Conservation (phyloP, 2,329 filamentous ascomycete species). For the Cephalotrichum gorgonifer region DNA sequence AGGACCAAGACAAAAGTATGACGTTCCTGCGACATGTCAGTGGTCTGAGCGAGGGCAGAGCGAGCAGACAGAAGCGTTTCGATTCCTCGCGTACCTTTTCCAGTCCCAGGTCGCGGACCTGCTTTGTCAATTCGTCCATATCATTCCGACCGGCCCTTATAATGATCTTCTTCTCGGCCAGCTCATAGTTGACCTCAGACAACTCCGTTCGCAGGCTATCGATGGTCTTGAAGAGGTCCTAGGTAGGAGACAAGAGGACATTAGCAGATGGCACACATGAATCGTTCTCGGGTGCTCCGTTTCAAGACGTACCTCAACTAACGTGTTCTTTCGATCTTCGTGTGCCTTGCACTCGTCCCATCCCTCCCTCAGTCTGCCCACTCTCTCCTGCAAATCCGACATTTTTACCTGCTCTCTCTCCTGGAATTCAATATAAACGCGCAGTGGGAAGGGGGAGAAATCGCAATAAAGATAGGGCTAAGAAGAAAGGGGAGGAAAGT, state of each 20-base stretch:
- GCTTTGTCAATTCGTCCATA: neutral
- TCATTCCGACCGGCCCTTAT: neutral
- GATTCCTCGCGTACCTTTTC: neutral
- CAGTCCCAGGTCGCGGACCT: neutral
- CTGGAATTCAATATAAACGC: neutral
- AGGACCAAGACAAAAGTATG: constrained; percentile 21
- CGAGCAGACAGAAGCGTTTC: too few relatives aligned
- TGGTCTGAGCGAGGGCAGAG: neutral
- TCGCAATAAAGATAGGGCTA: neutral
- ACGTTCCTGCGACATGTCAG: constrained; percentile 8
- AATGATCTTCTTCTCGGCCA: neutral
- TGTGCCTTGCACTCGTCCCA: neutral
- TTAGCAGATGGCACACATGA: neutral
- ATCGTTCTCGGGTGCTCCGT: too few relatives aligned
- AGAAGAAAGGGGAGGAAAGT: too few relatives aligned
- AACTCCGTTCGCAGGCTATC: neutral
- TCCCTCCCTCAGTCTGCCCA: neutral
- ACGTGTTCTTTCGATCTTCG: neutral
- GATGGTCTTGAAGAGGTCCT: neutral
- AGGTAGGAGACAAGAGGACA: neutral
- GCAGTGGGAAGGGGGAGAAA: neutral
- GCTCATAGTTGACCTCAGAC: neutral
- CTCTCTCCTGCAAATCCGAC: neutral
- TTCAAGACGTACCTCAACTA: neutral
- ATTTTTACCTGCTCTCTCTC: neutral